phyloP scores from a whole-genome alignment of 371 early-diverging fungal species.

The Mortierella sp. region DNA sequence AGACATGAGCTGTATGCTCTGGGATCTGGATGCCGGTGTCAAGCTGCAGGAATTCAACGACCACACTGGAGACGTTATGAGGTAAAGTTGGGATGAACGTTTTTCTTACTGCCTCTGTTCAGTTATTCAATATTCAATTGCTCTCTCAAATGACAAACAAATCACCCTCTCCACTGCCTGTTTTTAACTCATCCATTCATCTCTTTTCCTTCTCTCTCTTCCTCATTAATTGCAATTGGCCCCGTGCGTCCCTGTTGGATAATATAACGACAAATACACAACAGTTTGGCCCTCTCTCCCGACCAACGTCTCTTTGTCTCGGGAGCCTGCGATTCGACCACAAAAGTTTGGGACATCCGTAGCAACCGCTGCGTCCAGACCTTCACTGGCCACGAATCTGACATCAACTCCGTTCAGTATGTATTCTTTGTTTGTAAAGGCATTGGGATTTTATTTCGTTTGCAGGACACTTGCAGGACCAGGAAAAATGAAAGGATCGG shows the following conservation, averaged over 20 bases:
- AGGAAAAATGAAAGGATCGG: neutral
- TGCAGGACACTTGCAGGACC: neutral
- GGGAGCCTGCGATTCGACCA: slow-evolving; percentile 97
- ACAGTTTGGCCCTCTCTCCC: slow-evolving; percentile 82
- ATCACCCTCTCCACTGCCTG: neutral
- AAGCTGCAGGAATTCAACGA: slow-evolving; percentile 96
- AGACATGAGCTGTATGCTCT: slow-evolving; percentile 98
- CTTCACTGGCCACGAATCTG: slow-evolving; percentile 96
- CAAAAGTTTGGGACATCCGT: slow-evolving; percentile 99
- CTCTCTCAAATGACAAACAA: slow-evolving; percentile 9
- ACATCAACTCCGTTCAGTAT: slow-evolving; percentile 97
- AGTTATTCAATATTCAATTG: neutral
- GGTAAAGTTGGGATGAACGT: slow-evolving; percentile 54
- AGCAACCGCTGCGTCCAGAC: slow-evolving; percentile 96
- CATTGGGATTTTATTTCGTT: neutral
- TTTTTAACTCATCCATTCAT: neutral
- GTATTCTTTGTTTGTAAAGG: slow-evolving; percentile 30
- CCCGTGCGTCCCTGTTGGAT: neutral
- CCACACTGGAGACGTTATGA: slow-evolving; percentile 99
- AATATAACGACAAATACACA: neutral
- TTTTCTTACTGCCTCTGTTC: neutral
- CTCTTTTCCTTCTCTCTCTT: neutral
- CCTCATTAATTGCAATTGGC: neutral
- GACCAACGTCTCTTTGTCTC: slow-evolving; percentile 96
- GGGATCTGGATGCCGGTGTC: slow-evolving; percentile 98